Conservation (phyloP, 352 stramenopile species). For the Thraustochytrium aureum region DNA sequence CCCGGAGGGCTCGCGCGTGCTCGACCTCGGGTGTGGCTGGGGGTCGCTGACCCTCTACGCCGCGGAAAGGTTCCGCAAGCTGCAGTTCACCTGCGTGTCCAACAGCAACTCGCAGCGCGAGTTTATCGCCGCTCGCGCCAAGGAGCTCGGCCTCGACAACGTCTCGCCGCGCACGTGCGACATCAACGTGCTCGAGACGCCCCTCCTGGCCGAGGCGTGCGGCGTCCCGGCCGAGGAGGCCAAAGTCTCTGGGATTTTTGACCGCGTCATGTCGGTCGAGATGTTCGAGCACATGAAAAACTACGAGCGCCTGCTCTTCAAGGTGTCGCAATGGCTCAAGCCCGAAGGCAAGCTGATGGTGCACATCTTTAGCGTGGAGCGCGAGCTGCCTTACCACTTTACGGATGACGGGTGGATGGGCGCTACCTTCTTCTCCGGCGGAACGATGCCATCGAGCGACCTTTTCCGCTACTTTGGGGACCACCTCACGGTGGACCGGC, state of each 20-base stretch:
- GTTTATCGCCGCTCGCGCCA: constrained; percentile 70
- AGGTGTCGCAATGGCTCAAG: constrained; percentile 62
- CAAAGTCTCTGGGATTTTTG: no score
- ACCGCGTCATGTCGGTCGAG: constrained; percentile 69
- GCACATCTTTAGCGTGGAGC: constrained; percentile 77
- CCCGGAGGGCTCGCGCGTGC: constrained; percentile 67
- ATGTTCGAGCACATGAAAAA: constrained; percentile 87
- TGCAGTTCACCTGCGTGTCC: constrained; percentile 67
- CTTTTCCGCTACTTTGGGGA: constrained; percentile 68
- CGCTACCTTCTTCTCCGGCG: constrained; percentile 81
- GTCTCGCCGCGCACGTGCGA: constrained; percentile 70
- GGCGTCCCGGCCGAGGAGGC: no score
- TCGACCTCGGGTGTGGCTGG: constrained; percentile 80
- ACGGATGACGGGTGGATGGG: constrained; percentile 74
- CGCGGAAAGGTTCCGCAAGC: constrained; percentile 63
- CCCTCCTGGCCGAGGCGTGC: constrained; percentile 51
- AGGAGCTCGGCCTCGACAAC: constrained; percentile 67
- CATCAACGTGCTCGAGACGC: constrained; percentile 59
- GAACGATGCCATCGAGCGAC: constrained; percentile 77
- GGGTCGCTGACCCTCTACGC: constrained; percentile 66
- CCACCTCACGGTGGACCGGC: constrained; percentile 37
- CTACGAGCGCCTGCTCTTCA: constrained; percentile 64
- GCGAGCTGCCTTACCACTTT: constrained; percentile 72
- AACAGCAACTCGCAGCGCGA: constrained; percentile 73
- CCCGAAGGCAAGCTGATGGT: constrained; percentile 68